Evolutionary conservation across 805 yeast genomes (phyloP).

Genomic region (Pichia rugopelliculosa): DNA sequence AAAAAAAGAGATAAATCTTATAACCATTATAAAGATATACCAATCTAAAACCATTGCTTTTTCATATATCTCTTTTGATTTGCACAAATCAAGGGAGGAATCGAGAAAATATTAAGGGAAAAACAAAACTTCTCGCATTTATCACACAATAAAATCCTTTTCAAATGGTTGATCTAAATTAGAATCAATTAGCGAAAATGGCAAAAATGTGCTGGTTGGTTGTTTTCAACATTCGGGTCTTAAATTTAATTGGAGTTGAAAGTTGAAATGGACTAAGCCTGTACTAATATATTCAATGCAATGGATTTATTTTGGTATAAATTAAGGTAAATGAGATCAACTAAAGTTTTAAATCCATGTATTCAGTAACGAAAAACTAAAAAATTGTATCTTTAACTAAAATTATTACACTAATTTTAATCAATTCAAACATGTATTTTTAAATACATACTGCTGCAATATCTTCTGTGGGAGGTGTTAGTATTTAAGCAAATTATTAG

Average conservation of each 20-base stretch:
- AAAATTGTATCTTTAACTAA: not conserved
- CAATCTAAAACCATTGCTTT: not conserved
- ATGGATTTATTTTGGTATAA: too few species aligned
- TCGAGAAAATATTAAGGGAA: not conserved
- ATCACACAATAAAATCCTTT: not conserved
- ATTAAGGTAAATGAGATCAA: too few species aligned
- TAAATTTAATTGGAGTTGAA: too few species aligned
- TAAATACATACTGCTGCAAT: conserved; percentile 38
- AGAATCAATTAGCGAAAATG: not conserved
- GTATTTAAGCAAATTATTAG: not conserved
- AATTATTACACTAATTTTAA: not conserved
- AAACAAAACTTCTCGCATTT: not conserved
- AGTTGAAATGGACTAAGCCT: too few species aligned
- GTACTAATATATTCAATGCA: too few species aligned
- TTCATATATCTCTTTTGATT: too few species aligned
- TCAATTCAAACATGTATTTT: not conserved
- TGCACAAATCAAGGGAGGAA: too few species aligned
- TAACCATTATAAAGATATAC: not conserved
- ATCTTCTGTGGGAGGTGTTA: conserved; percentile 31
- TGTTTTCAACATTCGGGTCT: not conserved
- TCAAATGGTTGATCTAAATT: not conserved
- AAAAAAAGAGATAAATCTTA: too few species aligned
- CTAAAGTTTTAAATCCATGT: not conserved
- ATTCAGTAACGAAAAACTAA: not conserved
- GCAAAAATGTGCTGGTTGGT: not conserved